phyloP scores from a whole-genome alignment of 2,329 filamentous ascomycete species.

The Aureobasidium sp. region DNA sequence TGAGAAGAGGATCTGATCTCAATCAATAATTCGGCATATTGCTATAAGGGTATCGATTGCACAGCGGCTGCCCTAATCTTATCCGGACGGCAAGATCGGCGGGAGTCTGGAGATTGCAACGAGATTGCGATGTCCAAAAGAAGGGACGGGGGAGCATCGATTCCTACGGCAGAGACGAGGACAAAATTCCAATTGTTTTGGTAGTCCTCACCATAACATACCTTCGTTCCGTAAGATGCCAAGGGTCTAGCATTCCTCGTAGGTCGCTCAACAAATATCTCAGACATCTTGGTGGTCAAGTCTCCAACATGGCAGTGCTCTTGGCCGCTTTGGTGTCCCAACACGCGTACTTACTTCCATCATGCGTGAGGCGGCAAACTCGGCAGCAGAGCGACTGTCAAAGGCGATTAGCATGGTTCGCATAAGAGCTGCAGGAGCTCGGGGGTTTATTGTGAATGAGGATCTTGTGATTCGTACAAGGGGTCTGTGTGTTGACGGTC shows the following conservation, averaged over 20 bases:
- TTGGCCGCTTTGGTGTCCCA: not conserved
- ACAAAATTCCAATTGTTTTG: not conserved
- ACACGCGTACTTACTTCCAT: not conserved
- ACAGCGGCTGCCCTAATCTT: not conserved
- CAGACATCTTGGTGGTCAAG: not conserved
- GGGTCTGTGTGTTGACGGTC: conserved; percentile 5
- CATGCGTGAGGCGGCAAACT: not conserved
- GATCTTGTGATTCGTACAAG: not conserved
- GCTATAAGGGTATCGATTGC: not conserved
- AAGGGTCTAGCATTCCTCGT: not conserved
- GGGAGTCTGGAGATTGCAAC: not conserved
- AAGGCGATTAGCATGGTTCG: not conserved
- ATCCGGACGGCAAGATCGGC: not conserved
- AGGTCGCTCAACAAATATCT: not conserved
- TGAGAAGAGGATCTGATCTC: not conserved
- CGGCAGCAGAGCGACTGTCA: not conserved
- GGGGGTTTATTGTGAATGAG: not conserved
- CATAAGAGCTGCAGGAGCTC: not conserved
- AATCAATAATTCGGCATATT: not conserved
- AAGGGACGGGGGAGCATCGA: not conserved
- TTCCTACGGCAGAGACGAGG: not conserved
- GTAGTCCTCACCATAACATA: not conserved
- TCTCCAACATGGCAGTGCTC: not conserved
- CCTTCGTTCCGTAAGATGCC: not conserved
- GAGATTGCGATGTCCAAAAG: not conserved